phyloP scores from a whole-genome alignment of 495 filamentous ascomycete genomes.

The Platismatia glauca region DNA sequence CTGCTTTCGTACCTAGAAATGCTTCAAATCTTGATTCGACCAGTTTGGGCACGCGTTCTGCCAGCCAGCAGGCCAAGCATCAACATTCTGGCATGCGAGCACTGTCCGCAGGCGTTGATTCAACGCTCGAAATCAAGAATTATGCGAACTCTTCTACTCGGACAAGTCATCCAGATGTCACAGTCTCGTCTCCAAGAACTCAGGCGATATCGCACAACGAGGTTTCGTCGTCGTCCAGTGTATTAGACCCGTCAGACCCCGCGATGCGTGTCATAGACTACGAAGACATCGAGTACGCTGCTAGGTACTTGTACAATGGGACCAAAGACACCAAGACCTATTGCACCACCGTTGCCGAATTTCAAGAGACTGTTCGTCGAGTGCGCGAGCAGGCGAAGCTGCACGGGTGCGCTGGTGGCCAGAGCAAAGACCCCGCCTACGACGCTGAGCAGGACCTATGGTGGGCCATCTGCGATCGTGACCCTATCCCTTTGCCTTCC shows the following conservation, averaged over 20 bases:
- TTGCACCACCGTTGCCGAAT: constrained; percentile 24
- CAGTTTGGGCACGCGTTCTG: background rate
- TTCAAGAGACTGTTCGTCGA: constrained; percentile 24
- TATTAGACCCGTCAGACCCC: constrained; percentile 16
- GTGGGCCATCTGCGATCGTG: constrained; percentile 25
- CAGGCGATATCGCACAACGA: background rate
- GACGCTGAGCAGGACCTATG: constrained; percentile 27
- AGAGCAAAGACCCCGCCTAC: constrained; percentile 26
- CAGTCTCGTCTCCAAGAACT: background rate
- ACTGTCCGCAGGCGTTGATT: background rate
- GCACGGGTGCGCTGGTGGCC: constrained; percentile 24
- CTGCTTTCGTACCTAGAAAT: constrained; percentile 13
- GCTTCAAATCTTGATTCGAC: background rate
- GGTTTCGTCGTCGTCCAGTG: background rate
- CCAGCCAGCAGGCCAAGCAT: background rate
- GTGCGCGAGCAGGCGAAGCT: constrained; percentile 25
- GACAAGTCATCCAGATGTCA: constrained; percentile 5
- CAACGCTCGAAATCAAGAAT: background rate
- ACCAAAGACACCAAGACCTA: constrained; percentile 15
- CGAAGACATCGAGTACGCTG: constrained; percentile 24
- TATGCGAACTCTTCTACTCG: constrained; percentile 4
- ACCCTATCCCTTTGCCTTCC: constrained; percentile 22
- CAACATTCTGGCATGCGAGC: background rate
- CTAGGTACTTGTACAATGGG: constrained; percentile 11
- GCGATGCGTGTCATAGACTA: constrained; percentile 16